Base-by-base conservation (phyloP, 495 filamentous ascomycete genomes). In the Xylaria sp. region DNA sequence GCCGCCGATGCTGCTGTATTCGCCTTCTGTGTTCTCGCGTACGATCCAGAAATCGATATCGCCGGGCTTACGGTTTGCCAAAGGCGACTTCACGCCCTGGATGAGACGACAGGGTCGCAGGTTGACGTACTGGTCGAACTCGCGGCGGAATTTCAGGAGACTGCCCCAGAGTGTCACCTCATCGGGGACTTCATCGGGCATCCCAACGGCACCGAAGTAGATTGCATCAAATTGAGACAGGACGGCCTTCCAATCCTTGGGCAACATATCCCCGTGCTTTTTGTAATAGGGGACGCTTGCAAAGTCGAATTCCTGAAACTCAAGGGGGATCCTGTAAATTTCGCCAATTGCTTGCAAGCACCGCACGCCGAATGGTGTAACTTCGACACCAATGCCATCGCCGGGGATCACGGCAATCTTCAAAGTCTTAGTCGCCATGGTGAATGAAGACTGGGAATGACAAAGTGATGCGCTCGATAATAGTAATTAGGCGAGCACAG, bases 1-100 rank as follows among this genome's bases (percentile, higher is more conserved):
- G 26, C 77, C 75, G 21, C 77, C 76, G 65, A 79, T 75, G 48
- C 71, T 74, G 75, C 94, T 94, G 82, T 95, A 95, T 79, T 95
- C 93, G 21, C 93, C 93, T 31, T 93, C 93, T 0, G 93, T 95
- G 59, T 95, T 84, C 76, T 95, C 93, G 44, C 93, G 91, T 74
- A 96, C 88, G 82, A 96, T 92, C 86, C 89, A 94, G 86, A 95
- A 95, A 85, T 96, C 90, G 68, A 91, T 90, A 67, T 81, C 79
- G 86, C 93, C 65, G 81, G 85, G 84, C 87, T 93, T 75, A 90
- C 83, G 61, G 86, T 84, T 66, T 85, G 89, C 81, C 90, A 92
- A 68, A 91, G 88, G 0, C 3, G 48, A 67, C 24, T 61, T 61
- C 3, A 68, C 63, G 12, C 70, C 70, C 24, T 40, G 3, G 33